phyloP scores from a whole-genome alignment of 2,329 filamentous ascomycete species.

The Fusarium sp. region DNA sequence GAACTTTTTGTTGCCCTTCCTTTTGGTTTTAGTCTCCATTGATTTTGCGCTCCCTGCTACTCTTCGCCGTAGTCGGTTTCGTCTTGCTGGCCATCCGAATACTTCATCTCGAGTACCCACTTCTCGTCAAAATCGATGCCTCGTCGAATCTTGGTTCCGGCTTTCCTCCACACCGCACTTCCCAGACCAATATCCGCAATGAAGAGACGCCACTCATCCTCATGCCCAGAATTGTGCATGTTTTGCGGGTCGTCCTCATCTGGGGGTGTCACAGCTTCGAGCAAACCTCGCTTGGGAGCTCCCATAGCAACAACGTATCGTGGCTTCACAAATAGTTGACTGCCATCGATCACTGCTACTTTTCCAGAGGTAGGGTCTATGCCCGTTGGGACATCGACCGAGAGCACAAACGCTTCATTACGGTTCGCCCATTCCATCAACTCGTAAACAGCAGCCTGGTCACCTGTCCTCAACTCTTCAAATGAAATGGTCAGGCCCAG shows the following conservation, averaged over 20 bases:
- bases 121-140: constrained; percentile 89
- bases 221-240: constrained; percentile 53
- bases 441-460: constrained; percentile 86
- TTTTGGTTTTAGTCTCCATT: neutral
- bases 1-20: constrained; percentile 29
- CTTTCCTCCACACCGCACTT: constrained; percentile 85
- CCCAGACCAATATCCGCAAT: constrained; percentile 90
- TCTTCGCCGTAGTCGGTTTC: constrained; percentile 46
- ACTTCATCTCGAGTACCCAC: constrained; percentile 82
- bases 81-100: constrained; percentile 54
- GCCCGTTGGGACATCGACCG: constrained; percentile 92
- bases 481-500: constrained; percentile 89
- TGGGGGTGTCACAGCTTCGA: constrained; percentile 76
- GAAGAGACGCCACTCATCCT: constrained; percentile 80
- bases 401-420: constrained; percentile 82
- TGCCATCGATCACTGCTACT: constrained; percentile 76
- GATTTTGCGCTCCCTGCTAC: constrained; percentile 3
- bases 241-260: constrained; percentile 55
- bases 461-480: constrained; percentile 84
- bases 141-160: constrained; percentile 81
- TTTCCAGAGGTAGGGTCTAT: constrained; percentile 83
- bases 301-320: constrained; percentile 88
- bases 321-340: constrained; percentile 82
- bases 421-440: constrained; percentile 95
- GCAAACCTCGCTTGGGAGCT: constrained; percentile 84